Evolutionary conservation across 2,329 filamentous ascomycete species (phyloP).

Genomic region (Ophiosphaerella narmari): DNA sequence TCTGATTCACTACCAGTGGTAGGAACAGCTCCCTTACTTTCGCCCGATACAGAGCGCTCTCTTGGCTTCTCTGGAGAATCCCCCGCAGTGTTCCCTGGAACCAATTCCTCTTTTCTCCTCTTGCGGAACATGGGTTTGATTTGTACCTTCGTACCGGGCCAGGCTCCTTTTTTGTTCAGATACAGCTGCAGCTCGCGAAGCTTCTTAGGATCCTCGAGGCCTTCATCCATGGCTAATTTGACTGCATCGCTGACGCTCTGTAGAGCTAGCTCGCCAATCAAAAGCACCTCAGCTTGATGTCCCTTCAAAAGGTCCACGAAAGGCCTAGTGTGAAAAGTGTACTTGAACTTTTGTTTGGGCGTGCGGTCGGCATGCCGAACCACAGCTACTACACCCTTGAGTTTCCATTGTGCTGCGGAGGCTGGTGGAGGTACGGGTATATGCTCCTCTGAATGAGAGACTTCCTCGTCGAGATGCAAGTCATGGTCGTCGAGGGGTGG

Average conservation of each 20-base stretch:
- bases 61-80: conserved; percentile 33
- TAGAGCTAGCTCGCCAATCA: conserved; percentile 88
- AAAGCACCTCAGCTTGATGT: conserved; percentile 92
- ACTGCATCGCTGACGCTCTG: conserved; percentile 89
- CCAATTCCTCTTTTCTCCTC: conserved; percentile 69
- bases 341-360: conserved; percentile 99
- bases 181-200: conserved; percentile 85
- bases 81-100: conserved; percentile 38
- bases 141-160: conserved; percentile 96
- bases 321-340: conserved; percentile 95
- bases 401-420: conserved; percentile 93
- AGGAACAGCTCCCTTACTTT: conserved; percentile 27
- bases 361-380: conserved; percentile 96
- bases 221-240: conserved; percentile 75
- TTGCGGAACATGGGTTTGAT: conserved; percentile 99
- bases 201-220: conserved; percentile 83
- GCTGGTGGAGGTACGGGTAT: conserved; percentile 53
- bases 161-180: conserved; percentile 87
- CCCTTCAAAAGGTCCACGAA: conserved; percentile 95
- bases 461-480: conserved; percentile 21
- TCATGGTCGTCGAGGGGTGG: conserved; percentile 34
- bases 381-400: conserved; percentile 96
- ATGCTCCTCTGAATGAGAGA: conserved; percentile 40
- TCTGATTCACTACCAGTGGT: conserved; percentile 17
- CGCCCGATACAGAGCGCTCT: conserved; percentile 18